Percentiles rank a stretch among this genome's conserved stretches.
These are phyloP conservation scores for Solanum lycopersicoides DNA, from an alignment of 257 asterid species.

Conservation along the genomic window DNA sequence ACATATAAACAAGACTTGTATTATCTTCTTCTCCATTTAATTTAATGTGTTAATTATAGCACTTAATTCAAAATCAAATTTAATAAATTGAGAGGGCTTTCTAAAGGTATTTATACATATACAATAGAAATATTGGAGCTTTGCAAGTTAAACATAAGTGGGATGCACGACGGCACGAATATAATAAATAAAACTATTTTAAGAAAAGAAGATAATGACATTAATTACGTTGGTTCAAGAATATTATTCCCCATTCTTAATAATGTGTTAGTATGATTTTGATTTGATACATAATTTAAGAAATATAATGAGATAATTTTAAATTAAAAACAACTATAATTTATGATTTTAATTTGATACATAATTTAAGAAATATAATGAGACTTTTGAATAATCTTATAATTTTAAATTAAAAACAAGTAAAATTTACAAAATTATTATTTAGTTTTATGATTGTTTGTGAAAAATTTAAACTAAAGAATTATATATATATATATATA, in stretches of 20 bases:
- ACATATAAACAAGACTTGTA: background rate
- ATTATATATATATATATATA: too few species aligned
- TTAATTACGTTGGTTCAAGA: background rate
- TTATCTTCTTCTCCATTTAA: slow-evolving; percentile 18
- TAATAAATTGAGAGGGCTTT: background rate
- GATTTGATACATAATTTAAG: background rate
- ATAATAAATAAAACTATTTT: background rate
- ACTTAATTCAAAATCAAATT: background rate
- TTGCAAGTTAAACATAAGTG: background rate
- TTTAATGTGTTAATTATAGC: background rate
- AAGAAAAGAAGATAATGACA: background rate
- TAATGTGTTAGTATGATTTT: background rate
- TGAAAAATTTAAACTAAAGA: too few species aligned
- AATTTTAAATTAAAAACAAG: too few species aligned
- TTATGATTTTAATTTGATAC: background rate
- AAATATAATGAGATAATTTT: too few species aligned
- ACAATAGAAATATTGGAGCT: background rate
- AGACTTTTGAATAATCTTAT: too few species aligned
- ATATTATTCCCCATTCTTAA: background rate
- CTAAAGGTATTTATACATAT: background rate
- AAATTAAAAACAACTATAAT: too few species aligned
- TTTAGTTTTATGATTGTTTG: too few species aligned
- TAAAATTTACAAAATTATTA: too few species aligned
- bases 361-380: too few species aligned
- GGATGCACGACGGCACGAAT: background rate